phyloP scores from a whole-genome alignment of 78 protist species.

The Diacronema lutheri region DNA sequence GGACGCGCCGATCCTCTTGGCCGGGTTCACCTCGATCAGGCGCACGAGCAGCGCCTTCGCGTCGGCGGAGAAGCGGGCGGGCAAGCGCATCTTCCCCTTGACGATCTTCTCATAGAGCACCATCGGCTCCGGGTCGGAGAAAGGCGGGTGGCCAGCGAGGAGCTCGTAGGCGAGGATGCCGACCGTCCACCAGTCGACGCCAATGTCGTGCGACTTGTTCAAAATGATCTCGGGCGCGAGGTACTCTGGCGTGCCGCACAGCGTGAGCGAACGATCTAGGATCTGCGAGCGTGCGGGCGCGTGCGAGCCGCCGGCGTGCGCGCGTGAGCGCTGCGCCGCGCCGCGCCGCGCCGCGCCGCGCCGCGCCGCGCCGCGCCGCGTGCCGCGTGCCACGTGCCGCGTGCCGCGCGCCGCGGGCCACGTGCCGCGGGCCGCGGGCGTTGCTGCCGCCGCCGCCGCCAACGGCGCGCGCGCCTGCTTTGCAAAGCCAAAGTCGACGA shows the following conservation, averaged over 20 bases:
- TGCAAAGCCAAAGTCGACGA: slow-evolving; percentile 13
- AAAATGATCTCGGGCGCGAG: slow-evolving; percentile 85
- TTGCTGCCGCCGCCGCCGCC: too few species aligned
- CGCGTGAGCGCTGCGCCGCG: too few species aligned
- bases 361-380: too few species aligned
- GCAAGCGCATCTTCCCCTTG: slow-evolving; percentile 67
- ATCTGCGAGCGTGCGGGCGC: too few species aligned
- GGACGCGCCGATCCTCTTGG: slow-evolving; percentile 81
- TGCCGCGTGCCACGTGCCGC: too few species aligned
- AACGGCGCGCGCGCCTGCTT: too few species aligned
- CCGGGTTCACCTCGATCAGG: slow-evolving; percentile 72
- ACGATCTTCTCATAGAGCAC: slow-evolving; percentile 83
- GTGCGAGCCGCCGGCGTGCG: too few species aligned
- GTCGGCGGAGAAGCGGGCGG: slow-evolving; percentile 66
- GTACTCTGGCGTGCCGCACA: slow-evolving; percentile 91
- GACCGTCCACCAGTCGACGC: slow-evolving; percentile 95
- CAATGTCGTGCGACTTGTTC: slow-evolving; percentile 80
- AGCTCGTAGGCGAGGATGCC: slow-evolving; percentile 69
- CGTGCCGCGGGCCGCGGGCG: too few species aligned
- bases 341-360: too few species aligned
- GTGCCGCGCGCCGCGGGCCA: too few species aligned
- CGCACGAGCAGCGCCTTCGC: slow-evolving; percentile 76
- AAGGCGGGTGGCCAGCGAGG: slow-evolving; percentile 79
- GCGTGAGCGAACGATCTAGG: slow-evolving; percentile 75
- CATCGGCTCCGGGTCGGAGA: slow-evolving; percentile 79